Conservation (phyloP, 768 basidiomycete genomes). For the Mrakia gelida region DNA sequence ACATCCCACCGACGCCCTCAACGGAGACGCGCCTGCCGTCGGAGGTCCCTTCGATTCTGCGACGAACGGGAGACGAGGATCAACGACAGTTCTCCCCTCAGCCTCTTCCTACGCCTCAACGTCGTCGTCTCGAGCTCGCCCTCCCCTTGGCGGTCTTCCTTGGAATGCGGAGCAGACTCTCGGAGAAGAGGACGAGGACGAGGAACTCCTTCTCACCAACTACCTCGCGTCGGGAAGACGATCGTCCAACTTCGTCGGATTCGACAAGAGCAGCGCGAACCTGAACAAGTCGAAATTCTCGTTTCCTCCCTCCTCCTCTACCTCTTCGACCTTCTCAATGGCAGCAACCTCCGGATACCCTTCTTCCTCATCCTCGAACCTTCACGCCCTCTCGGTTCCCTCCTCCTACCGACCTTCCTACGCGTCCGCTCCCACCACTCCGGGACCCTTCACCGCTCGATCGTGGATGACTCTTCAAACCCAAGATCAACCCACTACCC, state of each 20-base stretch:
- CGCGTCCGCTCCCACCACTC: neutral
- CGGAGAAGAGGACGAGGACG: neutral
- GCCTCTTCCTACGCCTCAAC: neutral
- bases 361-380: neutral
- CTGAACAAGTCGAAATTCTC: neutral
- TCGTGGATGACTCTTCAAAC: neutral
- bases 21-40: neutral
- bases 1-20: neutral
- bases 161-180: neutral
- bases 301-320: neutral
- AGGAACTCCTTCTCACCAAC: neutral
- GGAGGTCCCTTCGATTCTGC: conserved; percentile 7
- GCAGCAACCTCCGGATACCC: neutral
- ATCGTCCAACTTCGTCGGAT: conserved; percentile 8
- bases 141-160: neutral
- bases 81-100: neutral
- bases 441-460: conserved; percentile 3
- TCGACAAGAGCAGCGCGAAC: conserved; percentile 3
- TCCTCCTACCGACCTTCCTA: neutral
- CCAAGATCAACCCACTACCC: neutral
- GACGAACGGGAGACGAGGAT: neutral
- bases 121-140: neutral
- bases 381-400: neutral
- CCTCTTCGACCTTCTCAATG: neutral
- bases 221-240: neutral